Percentiles rank a stretch among this genome's conserved stretches.
Evolutionary conservation across 2,329 filamentous ascomycete genomes (phyloP).

Genomic region (Diplocarpon rosae): DNA sequence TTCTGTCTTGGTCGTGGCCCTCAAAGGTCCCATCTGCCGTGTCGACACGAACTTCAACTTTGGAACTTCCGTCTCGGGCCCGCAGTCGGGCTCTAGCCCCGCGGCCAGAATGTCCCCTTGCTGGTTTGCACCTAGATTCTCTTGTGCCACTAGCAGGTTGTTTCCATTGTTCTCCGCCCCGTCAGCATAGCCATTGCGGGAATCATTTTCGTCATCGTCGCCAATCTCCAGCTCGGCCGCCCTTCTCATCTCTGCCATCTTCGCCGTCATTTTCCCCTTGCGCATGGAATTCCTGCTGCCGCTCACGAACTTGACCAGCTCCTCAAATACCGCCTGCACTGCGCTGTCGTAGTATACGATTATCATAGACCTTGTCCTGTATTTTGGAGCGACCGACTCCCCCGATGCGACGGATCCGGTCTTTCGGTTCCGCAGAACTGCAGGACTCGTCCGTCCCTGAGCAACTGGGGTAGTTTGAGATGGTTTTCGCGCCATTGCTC

Average conservation of each 20-base stretch:
- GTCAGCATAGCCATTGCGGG: constrained; percentile 13
- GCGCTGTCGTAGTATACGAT: constrained; percentile 90
- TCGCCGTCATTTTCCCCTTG: constrained; percentile 76
- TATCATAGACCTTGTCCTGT: constrained; percentile 63
- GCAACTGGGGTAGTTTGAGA: constrained; percentile 16
- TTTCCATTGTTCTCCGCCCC: constrained; percentile 9
- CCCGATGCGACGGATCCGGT: constrained; percentile 26
- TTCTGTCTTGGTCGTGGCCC: constrained; percentile 14
- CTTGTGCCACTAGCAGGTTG: constrained; percentile 21
- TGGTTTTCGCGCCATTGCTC: constrained; percentile 14
- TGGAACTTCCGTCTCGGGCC: constrained; percentile 24
- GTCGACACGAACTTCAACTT: constrained; percentile 31
- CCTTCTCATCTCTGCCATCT: constrained; percentile 54
- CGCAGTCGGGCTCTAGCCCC: constrained; percentile 14
- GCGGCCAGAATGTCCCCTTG: neutral
- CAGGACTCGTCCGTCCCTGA: constrained; percentile 10
- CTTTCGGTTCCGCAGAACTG: constrained; percentile 24
- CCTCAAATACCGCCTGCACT: constrained; percentile 72
- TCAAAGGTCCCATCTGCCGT: constrained; percentile 29
- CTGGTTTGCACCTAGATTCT: constrained; percentile 1
- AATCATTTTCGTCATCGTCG: constrained; percentile 34
- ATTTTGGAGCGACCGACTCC: constrained; percentile 29
- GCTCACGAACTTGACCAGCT: constrained; percentile 71
- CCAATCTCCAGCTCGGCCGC: constrained; percentile 48
- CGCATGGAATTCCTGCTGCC: constrained; percentile 73